These are phyloP conservation scores for Vitis rotundifolia DNA, from an alignment of 164 flowering plant genomes.

Conservation along the genomic window DNA sequence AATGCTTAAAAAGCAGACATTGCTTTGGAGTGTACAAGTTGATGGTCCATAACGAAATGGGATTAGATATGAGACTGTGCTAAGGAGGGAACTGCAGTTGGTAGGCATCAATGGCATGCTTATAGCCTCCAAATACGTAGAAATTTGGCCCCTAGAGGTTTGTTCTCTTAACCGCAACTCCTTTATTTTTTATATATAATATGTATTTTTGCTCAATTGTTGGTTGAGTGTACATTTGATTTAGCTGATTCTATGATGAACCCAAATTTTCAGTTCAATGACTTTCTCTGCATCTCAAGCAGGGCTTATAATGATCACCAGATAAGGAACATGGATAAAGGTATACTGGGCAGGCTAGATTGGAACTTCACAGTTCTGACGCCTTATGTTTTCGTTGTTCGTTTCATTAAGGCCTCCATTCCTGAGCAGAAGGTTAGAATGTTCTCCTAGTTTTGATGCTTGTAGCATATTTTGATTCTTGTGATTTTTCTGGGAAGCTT, in stretches of 20 bases:
- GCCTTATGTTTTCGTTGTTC: slow-evolving; percentile 57
- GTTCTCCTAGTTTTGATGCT: neutral
- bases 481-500: no score
- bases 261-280: slow-evolving; percentile 38
- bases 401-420: slow-evolving; percentile 53
- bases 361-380: slow-evolving; percentile 70
- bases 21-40: slow-evolving; percentile 78
- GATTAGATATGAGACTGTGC: slow-evolving; percentile 33
- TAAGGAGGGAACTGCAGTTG: slow-evolving; percentile 43
- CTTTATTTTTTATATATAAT: neutral
- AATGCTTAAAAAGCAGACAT: slow-evolving; percentile 56
- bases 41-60: slow-evolving; percentile 51
- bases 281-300: slow-evolving; percentile 57
- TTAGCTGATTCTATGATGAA: neutral
- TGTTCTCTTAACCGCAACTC: no score
- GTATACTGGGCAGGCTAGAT: slow-evolving; percentile 49
- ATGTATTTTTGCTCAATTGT: neutral
- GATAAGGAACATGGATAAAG: slow-evolving; percentile 55
- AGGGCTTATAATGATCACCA: slow-evolving; percentile 47
- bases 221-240: no score
- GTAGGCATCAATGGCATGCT: slow-evolving; percentile 52
- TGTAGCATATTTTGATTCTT: no score
- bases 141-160: slow-evolving; percentile 60
- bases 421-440: slow-evolving; percentile 35
- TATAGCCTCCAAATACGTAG: slow-evolving; percentile 54